phyloP scores from a whole-genome alignment of 1,139 yeast species.

The Suhomyces atakaporum region DNA sequence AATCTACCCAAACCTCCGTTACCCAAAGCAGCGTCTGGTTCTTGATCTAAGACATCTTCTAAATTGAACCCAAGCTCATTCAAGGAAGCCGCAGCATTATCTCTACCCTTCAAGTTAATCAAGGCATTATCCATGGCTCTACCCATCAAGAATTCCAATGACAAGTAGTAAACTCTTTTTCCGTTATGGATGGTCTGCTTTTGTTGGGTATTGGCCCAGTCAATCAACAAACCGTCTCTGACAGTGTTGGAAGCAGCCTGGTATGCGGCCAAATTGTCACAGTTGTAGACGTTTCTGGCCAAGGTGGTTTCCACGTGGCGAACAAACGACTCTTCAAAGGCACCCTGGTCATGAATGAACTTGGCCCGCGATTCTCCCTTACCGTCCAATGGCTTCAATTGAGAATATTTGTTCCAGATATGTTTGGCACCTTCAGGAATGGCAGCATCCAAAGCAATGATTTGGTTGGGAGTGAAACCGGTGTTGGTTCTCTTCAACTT shows the following conservation, averaged over 20 bases:
- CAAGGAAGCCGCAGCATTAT: constrained; percentile 55
- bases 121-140: constrained; percentile 93
- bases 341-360: constrained; percentile 35
- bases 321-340: constrained; percentile 70
- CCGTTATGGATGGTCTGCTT: constrained; percentile 81
- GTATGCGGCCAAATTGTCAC: constrained; percentile 90
- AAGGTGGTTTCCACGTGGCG: constrained; percentile 86
- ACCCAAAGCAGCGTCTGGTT: constrained; percentile 93
- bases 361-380: constrained; percentile 30
- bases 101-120: constrained; percentile 66
- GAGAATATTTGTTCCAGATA: constrained; percentile 68
- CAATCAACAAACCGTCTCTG: constrained; percentile 76
- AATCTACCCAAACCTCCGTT: constrained; percentile 94
- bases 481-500: constrained; percentile 71
- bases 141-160: constrained; percentile 92
- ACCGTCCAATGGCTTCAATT: constrained; percentile 35
- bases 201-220: constrained; percentile 95
- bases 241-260: constrained; percentile 83
- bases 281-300: constrained; percentile 87
- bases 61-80: constrained; percentile 80
- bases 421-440: constrained; percentile 80
- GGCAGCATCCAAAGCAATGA: constrained; percentile 75
- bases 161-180: constrained; percentile 83
- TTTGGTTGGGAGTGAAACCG: constrained; percentile 89
- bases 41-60: constrained; percentile 83